Base-by-base conservation (phyloP, 805 yeast genomes). In the Ogataea ramenticola region DNA sequence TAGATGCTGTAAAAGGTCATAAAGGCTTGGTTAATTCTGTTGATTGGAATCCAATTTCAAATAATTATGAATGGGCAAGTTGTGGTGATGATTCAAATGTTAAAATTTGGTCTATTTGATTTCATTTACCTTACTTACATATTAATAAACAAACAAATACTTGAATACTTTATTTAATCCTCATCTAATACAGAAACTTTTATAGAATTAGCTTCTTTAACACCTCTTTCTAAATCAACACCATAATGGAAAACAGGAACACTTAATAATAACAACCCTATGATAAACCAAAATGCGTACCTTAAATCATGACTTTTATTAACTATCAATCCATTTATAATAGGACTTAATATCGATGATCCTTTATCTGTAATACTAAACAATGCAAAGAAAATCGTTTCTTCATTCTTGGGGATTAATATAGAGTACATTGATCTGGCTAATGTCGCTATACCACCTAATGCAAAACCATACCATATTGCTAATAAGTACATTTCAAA, bases 281-380 rank as follows among this genome's bases (percentile, higher is more conserved):
- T 69, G 45, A 85, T 57, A 44, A 85, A 70, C 68, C 77, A 82
- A 57, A 85, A 86, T 14, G 88, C 75, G 55, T 82, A 79, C 39
- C 93, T 67, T 43, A 85, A 81, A 46, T 84, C 80, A 56, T 85
- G 91, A 0, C 88, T 82, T 45, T 64, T 65, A 61, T 86, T 89
- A 4, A 86, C 80, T 41, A 86, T 74, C 47, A 84, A 46, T 0
- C 89, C 93, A n/a, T 85, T 77, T 19, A 84, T 52, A 4, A 80
- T 62, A 0, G 95, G 93, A 0, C 95, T 93, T 26, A 85, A 50
- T 4, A 85, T 75, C 0, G 87, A 79, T 4, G 87, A 80, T 3
- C 93, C 91, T 55, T 86, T 85, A 60, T 85, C 93, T 1, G 95
- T 86, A 34, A 85, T 79, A 35, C 86, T 75, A 60, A 80, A 86